Percentiles rank a stretch among this genome's conserved stretches.
phyloP scores from a whole-genome alignment of 2,329 filamentous ascomycete genomes.

The Cryphonectria parasitica region DNA sequence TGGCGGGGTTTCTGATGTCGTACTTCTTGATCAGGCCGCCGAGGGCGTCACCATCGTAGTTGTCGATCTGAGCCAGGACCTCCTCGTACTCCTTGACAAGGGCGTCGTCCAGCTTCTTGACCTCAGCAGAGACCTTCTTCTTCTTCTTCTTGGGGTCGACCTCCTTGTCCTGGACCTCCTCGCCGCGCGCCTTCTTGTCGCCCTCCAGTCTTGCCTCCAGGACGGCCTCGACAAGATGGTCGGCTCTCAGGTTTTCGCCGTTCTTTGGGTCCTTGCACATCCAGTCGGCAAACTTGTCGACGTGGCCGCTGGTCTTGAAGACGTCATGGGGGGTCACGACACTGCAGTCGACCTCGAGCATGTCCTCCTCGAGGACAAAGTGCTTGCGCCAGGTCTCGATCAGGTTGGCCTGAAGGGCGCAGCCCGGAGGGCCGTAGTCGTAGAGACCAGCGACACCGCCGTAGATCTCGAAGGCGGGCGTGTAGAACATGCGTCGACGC shows the following conservation, averaged over 20 bases:
- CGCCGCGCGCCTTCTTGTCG: constrained; percentile 88
- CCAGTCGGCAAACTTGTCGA: constrained; percentile 98
- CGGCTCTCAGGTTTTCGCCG: constrained; percentile 93
- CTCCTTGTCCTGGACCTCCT: constrained; percentile 78
- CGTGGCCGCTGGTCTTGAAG: constrained; percentile 93
- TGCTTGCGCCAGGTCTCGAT: constrained; percentile 91
- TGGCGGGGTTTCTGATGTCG: constrained; percentile 86
- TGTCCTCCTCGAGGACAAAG: constrained; percentile 90
- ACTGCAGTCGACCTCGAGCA: constrained; percentile 93
- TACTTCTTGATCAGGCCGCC: constrained; percentile 88
- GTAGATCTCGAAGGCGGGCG: constrained; percentile 94
- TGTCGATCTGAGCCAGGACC: constrained; percentile 90
- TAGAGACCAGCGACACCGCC: constrained; percentile 86
- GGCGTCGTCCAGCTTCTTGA: constrained; percentile 83
- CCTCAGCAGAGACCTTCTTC: constrained; percentile 73
- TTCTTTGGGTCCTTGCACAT: constrained; percentile 99
- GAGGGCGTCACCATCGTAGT: constrained; percentile 86
- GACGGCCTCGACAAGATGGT: constrained; percentile 95
- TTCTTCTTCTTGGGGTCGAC: constrained; percentile 80
- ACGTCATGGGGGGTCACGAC: constrained; percentile 93
- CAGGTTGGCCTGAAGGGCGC: constrained; percentile 83
- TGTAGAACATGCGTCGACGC: constrained; percentile 89
- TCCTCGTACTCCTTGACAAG: constrained; percentile 90
- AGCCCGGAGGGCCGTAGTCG: constrained; percentile 91
- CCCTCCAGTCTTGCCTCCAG: constrained; percentile 86